Evolutionary conservation across 1,284 basidiomycete genomes (phyloP).

Genomic region (Ganoderma lucidum): DNA sequence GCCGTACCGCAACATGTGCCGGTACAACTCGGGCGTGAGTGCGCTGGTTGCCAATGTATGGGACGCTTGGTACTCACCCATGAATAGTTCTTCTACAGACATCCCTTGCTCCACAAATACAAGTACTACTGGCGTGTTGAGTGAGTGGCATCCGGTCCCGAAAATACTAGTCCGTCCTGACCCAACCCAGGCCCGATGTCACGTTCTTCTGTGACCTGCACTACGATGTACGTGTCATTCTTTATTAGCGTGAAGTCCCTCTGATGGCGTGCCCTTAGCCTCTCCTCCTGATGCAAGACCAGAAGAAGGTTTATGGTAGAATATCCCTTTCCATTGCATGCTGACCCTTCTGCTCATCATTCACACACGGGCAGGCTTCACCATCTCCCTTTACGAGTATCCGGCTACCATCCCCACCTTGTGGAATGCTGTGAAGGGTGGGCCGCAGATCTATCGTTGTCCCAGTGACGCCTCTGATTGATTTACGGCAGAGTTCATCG

Average conservation of each 20-base stretch:
- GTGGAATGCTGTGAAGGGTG: conserved; percentile 66
- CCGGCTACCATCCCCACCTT: conserved; percentile 72
- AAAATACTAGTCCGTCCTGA: background rate
- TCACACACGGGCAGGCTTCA: conserved; percentile 53
- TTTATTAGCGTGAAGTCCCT: no score
- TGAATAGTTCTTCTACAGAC: conserved; percentile 83
- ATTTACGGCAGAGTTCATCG: conserved; percentile 60
- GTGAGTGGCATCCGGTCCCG: conserved; percentile 42
- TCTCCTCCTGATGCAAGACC: conserved; percentile 89
- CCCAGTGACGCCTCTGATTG: background rate
- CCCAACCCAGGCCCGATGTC: conserved; percentile 39
- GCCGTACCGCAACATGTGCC: conserved; percentile 91
- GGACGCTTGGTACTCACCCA: conserved; percentile 12
- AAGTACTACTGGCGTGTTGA: conserved; percentile 94
- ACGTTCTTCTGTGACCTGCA: conserved; percentile 45
- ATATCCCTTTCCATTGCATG: background rate
- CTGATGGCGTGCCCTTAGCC: conserved; percentile 67
- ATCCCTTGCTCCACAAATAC: conserved; percentile 82
- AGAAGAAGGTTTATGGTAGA: conserved; percentile 84
- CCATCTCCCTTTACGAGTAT: conserved; percentile 73
- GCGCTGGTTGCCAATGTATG: background rate
- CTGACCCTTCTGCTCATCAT: background rate
- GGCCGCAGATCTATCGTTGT: conserved; percentile 5
- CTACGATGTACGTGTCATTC: conserved; percentile 36
- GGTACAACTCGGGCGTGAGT: conserved; percentile 91